Evolutionary conservation across 306 rosid genomes (phyloP), one percentile per base, ranked within the genome.

Genomic region (Sphenostylis stenocarpa): DNA sequence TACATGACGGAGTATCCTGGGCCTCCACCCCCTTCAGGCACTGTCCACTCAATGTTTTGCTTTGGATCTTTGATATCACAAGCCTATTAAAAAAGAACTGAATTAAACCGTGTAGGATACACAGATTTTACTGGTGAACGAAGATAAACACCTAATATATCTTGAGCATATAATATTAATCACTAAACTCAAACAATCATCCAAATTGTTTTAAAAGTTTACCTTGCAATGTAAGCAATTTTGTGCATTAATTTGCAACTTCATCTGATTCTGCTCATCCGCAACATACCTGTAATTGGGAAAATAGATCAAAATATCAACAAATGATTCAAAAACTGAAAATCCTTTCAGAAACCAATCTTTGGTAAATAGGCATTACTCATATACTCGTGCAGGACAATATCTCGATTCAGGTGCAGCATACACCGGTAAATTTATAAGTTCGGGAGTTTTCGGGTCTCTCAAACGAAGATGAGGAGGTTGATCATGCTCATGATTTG

Each of bases 141-240:
- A 4, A 47, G 20, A 21, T 52, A 20, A 17, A 52, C 4, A 52
- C 28, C 26, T 55, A 23, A 55, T 44, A 77, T 4, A 67, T 68
- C n/a, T 72, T 63, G 8, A 39, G 76, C 71, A 55, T 56, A 44
- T 7, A 45, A 33, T 52, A 44, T 64, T 13, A 43, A 44, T 33
- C 34, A 14, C 67, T 24, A 68, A 60, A 68, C 48, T 67, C 74
- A 58, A 67, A 21, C 28, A 63, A 65, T 6, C 24, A 24, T 19
- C 13, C 38, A 53, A 43, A 36, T 82, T 15, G 26, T 62, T 68
- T 12, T 48, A 49, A 62, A 73, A 48, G 16, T 23, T 84, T 86
- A 95, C 98, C 97, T 95, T 95, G 91, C 98, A 95, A 84, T 92
- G 98, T 61, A 95, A 77, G 85, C 97, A 95, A 76, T 92, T 92